phyloP scores from a whole-genome alignment of 2,329 filamentous ascomycete species.

The Neofusicoccum kwambonambiense region DNA sequence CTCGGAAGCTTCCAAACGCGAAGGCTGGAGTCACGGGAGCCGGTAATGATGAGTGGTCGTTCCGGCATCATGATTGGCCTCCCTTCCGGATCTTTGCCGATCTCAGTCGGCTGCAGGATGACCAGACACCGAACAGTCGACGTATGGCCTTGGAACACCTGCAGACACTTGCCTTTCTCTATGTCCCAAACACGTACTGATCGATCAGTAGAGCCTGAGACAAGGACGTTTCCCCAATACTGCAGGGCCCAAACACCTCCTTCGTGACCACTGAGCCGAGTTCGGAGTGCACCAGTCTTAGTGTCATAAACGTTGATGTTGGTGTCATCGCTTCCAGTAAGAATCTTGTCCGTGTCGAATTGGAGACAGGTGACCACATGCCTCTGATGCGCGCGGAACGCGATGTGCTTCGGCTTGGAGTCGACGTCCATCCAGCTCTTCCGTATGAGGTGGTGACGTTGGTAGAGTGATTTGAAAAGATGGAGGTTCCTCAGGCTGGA shows the following conservation, averaged over 20 bases:
- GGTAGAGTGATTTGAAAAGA: slow-evolving; percentile 94
- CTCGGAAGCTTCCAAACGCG: slow-evolving; percentile 92
- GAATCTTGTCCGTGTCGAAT: slow-evolving; percentile 96
- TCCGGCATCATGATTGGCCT: slow-evolving; percentile 84
- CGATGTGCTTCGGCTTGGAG: slow-evolving; percentile 83
- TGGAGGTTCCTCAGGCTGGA: slow-evolving; percentile 79
- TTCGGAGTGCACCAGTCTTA: slow-evolving; percentile 82
- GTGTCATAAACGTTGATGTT: slow-evolving; percentile 98
- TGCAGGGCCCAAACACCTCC: slow-evolving; percentile 97
- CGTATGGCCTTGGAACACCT: slow-evolving; percentile 96
- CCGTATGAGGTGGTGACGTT: slow-evolving; percentile 85
- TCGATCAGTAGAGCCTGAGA: slow-evolving; percentile 93
- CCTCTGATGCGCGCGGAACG: slow-evolving; percentile 91
- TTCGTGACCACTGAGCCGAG: slow-evolving; percentile 87
- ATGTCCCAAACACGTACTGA: slow-evolving; percentile 99
- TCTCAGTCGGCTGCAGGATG: slow-evolving; percentile 83
- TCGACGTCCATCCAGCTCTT: slow-evolving; percentile 86
- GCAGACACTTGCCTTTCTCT: slow-evolving; percentile 84
- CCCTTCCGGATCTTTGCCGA: slow-evolving; percentile 70
- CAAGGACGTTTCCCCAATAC: slow-evolving; percentile 90
- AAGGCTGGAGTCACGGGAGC: slow-evolving; percentile 89
- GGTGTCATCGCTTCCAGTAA: slow-evolving; percentile 96
- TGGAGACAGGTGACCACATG: slow-evolving; percentile 98
- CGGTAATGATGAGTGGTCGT: slow-evolving; percentile 94
- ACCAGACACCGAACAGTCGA: slow-evolving; percentile 95